Base-by-base conservation (phyloP, 2,329 filamentous ascomycete species). In the Penicillium psychrosexuale region DNA sequence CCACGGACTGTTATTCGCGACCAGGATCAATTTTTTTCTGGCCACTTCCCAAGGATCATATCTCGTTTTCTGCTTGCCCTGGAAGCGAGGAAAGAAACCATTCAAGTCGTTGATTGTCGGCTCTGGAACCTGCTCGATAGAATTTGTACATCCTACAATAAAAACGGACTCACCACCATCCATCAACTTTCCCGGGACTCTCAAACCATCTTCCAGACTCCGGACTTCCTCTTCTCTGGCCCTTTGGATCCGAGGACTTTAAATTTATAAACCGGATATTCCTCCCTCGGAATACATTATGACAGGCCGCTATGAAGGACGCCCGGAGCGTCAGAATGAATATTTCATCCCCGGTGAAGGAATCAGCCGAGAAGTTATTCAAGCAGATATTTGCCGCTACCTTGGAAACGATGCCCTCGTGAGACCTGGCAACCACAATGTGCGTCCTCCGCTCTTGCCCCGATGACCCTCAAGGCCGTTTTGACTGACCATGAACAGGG, bases 321-420 rank as follows among this genome's bases (percentile, higher is more conserved):
- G 66, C 62, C 66, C 66, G 60, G 66, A 70, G 61, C 70, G 73
- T 67, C 73, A 88, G 72, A 90, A 90, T 74, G 87, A 91, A 76
- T 91, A 91, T 72, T 91, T 91, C 73, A 85, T 91, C 52, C 86
- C 87, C 43, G 84, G 87, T 67, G 87, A 91, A 73, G 88, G 89
- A 70, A 92, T 92, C 74, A 88, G 89, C 72, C 85, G 88, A 66
- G 88, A 92, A 74, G 89, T 92, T 67, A 91, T 92, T 75, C 90
- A 89, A 60, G 86, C 88, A 70, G 89, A 92, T 72, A 90, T 92
- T 63, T 91, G 89, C 78, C 87, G 88, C 70, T 92, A 91, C 72
- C 82, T 92, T 64, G 89, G 89, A 68, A 90, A 90, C 73, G 89
- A 92, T 79, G 89, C 89, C 64, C 82, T 90, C 67, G 88, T 90